Evolutionary conservation across 768 basidiomycete genomes (phyloP).

Genomic region (Xanthoconium stramineum): DNA sequence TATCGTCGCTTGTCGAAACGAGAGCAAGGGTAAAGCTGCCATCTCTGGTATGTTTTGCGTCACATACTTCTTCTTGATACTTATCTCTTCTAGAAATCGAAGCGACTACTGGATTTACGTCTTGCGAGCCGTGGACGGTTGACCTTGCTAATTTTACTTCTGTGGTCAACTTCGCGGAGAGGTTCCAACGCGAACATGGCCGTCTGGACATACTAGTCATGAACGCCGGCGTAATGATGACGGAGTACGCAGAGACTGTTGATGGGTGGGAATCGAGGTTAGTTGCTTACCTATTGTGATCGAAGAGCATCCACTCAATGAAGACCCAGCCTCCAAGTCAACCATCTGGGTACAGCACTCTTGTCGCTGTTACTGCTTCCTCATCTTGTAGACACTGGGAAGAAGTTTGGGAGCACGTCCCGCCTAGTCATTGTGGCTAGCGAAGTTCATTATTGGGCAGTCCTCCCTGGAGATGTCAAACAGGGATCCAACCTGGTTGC

Average conservation of each 20-base stretch:
- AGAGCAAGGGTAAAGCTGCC: conserved; percentile 22
- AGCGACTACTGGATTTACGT: conserved; percentile 26
- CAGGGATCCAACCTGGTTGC: conserved; percentile 20
- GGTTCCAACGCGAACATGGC: conserved; percentile 3
- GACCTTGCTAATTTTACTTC: conserved; percentile 19
- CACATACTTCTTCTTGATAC: background rate
- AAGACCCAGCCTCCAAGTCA: conserved; percentile 32
- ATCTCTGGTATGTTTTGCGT: conserved; percentile 13
- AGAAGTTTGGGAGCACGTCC: conserved; percentile 17
- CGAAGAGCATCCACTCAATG: background rate
- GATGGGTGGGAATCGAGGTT: conserved; percentile 51
- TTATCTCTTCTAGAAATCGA: conserved; percentile 18
- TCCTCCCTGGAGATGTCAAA: conserved; percentile 20
- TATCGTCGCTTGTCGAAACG: conserved; percentile 28
- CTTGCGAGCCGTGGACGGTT: conserved; percentile 11
- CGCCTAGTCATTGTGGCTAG: conserved; percentile 34
- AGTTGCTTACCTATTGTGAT: background rate
- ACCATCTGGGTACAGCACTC: conserved; percentile 33
- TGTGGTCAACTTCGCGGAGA: conserved; percentile 10
- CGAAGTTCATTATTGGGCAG: conserved; percentile 20
- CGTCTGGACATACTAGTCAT: conserved; percentile 36
- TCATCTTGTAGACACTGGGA: conserved; percentile 24
- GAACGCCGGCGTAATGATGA: conserved; percentile 35
- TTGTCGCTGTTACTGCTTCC: conserved; percentile 34
- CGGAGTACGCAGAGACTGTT: conserved; percentile 22